Percentiles rank a stretch among this genome's conserved stretches.
Evolutionary conservation across 306 rosid genomes (phyloP).

Genomic region (Castanea crenata): DNA sequence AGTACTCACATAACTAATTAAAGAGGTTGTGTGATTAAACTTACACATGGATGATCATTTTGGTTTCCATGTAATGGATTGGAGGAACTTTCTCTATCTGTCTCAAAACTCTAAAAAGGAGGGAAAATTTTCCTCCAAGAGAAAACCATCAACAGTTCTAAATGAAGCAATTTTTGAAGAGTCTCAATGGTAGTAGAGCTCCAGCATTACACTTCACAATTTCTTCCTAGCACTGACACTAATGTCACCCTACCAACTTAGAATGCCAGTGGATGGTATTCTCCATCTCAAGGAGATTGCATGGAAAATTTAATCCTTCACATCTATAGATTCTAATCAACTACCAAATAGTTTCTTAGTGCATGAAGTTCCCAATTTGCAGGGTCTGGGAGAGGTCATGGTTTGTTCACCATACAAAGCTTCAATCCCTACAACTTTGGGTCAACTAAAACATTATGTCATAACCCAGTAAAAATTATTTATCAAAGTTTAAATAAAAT

Average conservation of each 20-base stretch:
- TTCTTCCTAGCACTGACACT: neutral
- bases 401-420: neutral
- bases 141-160: neutral
- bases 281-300: neutral
- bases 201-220: neutral
- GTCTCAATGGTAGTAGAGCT: neutral
- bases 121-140: neutral
- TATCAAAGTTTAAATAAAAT: neutral
- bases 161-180: neutral
- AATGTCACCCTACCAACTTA: neutral
- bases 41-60: too few species aligned
- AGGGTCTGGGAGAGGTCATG: too few species aligned
- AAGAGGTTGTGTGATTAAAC: too few species aligned
- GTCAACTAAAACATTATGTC: neutral
- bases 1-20: too few species aligned
- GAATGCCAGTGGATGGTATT: neutral
- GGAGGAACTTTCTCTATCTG: too few species aligned
- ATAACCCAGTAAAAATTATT: neutral
- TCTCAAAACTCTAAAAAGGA: neutral
- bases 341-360: too few species aligned
- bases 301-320: too few species aligned
- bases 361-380: too few species aligned
- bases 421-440: neutral
- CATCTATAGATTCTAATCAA: neutral
- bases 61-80: too few species aligned